A percentile compares a stretch with the other conserved stretches of the same genome.
Evolutionary conservation across 306 rosid genomes (phyloP).

Genomic region (Gastrolobium villosum): DNA sequence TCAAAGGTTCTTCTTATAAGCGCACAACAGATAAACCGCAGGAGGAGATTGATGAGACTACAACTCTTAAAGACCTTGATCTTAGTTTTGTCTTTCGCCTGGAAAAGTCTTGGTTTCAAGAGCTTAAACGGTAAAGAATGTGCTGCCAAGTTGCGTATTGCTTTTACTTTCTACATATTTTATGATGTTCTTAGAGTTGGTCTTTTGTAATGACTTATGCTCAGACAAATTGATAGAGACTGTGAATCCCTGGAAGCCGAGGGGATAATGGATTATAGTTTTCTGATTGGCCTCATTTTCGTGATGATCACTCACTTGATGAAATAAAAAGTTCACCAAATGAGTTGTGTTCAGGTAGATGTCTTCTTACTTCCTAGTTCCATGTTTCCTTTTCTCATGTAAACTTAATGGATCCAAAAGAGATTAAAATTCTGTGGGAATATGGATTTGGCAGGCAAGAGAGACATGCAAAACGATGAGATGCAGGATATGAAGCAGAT

Average conservation of each 20-base stretch:
- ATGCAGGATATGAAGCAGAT: slow-evolving; percentile 53
- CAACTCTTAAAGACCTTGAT: slow-evolving; percentile 69
- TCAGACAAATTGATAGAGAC: slow-evolving; percentile 68
- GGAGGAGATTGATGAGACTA: slow-evolving; percentile 63
- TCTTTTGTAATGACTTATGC: slow-evolving; percentile 44
- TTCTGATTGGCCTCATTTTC: slow-evolving; percentile 66
- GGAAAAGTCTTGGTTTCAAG: slow-evolving; percentile 65
- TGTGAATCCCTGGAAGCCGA: slow-evolving; percentile 65
- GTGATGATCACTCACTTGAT: slow-evolving; percentile 53
- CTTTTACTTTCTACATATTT: slow-evolving; percentile 8
- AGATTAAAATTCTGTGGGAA: neutral
- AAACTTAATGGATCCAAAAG: slow-evolving; percentile 25
- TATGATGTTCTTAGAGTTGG: slow-evolving; percentile 20
- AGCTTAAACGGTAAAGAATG: slow-evolving; percentile 64
- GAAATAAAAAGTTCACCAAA: slow-evolving; percentile 42
- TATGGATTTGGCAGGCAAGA: slow-evolving; percentile 54
- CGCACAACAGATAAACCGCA: slow-evolving; percentile 58
- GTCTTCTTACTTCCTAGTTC: slow-evolving; percentile 36
- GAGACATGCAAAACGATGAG: slow-evolving; percentile 49
- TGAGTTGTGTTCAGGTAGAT: slow-evolving; percentile 49
- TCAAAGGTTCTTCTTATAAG: no score
- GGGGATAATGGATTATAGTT: slow-evolving; percentile 71
- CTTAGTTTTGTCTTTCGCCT: slow-evolving; percentile 64
- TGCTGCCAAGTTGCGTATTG: neutral
- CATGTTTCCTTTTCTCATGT: neutral